Percentiles rank a stretch among this genome's conserved stretches.
These are phyloP conservation scores for Saksenaea oblongispora DNA, from an alignment of 371 early-diverging fungal species.

Conservation along the genomic window DNA sequence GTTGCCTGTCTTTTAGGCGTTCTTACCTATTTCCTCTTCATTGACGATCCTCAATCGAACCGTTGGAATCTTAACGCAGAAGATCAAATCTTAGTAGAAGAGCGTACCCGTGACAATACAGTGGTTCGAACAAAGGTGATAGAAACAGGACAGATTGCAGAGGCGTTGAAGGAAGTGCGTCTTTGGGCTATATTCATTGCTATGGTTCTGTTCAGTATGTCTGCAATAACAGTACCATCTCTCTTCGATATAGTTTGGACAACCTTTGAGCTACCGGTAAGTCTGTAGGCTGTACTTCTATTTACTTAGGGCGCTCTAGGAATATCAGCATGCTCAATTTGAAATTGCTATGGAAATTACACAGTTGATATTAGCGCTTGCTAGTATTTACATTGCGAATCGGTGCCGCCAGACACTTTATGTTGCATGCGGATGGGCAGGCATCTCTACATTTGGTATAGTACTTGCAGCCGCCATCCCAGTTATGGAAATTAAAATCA, in stretches of 20 bases:
- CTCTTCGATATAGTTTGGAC: background rate
- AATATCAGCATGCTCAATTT: too few relatives aligned
- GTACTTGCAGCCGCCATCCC: conserved; percentile 21
- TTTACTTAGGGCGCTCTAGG: too few relatives aligned
- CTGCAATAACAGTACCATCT: conserved; percentile 22
- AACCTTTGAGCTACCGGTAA: background rate
- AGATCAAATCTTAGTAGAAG: conserved; percentile 25
- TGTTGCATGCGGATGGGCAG: conserved; percentile 9
- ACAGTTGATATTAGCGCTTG: too few relatives aligned
- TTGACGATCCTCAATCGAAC: conserved; percentile 24
- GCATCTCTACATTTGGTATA: conserved; percentile 16
- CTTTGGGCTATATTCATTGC: conserved; percentile 23
- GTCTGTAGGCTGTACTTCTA: too few relatives aligned
- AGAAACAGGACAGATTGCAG: conserved; percentile 23
- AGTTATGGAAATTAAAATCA: conserved; percentile 6
- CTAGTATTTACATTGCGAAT: too few relatives aligned
- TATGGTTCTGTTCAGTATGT: conserved; percentile 16
- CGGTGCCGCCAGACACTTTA: conserved; percentile 13
- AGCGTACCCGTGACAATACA: conserved; percentile 23
- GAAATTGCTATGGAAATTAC: too few relatives aligned
- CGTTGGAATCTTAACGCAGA: conserved; percentile 16
- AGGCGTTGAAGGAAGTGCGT: conserved; percentile 24
- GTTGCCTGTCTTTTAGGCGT: conserved; percentile 12
- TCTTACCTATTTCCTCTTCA: conserved; percentile 19
- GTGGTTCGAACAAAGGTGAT: conserved; percentile 18